phyloP scores from a whole-genome alignment of 2,329 filamentous ascomycete species.

The Cucurbitaria berberidis region DNA sequence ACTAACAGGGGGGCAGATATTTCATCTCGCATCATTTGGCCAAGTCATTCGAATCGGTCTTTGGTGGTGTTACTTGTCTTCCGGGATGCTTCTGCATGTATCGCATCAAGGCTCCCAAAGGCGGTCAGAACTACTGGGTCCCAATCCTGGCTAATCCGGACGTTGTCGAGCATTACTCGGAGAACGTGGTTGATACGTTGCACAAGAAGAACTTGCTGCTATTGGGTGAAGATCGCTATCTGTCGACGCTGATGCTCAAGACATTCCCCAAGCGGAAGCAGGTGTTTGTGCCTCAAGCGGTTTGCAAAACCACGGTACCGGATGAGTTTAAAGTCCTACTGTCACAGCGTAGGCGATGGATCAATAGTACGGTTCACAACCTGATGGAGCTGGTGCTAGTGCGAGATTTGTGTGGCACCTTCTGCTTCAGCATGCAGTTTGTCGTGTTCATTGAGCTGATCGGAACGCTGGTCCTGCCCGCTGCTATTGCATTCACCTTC shows the following conservation, averaged over 20 bases:
- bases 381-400: slow-evolving; percentile 97
- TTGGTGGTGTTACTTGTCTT: slow-evolving; percentile 97
- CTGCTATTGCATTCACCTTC: slow-evolving; percentile 95
- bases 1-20: slow-evolving; percentile 60
- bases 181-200: slow-evolving; percentile 97
- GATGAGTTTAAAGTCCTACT: slow-evolving; percentile 90
- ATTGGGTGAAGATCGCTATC: slow-evolving; percentile 90
- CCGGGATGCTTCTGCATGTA: slow-evolving; percentile 99
- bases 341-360: slow-evolving; percentile 96
- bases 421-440: slow-evolving; percentile 99
- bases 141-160: slow-evolving; percentile 98
- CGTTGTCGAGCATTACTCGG: slow-evolving; percentile 98
- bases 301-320: slow-evolving; percentile 97
- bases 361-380: slow-evolving; percentile 99
- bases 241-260: slow-evolving; percentile 96
- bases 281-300: slow-evolving; percentile 96
- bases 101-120: slow-evolving; percentile 98
- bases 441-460: slow-evolving; percentile 94
- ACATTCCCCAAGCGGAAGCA: slow-evolving; percentile 99
- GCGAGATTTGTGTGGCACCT: slow-evolving; percentile 94
- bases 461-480: slow-evolving; percentile 91
- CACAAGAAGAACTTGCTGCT: slow-evolving; percentile 97
- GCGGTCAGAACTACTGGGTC: slow-evolving; percentile 99
- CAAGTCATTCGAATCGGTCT: slow-evolving; percentile 97
- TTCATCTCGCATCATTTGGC: slow-evolving; percentile 98